Evolutionary conservation across 345 rosid species (phyloP), one percentile per base, ranked within the genome.

Genomic region (Eucalyptus cloeziana): DNA sequence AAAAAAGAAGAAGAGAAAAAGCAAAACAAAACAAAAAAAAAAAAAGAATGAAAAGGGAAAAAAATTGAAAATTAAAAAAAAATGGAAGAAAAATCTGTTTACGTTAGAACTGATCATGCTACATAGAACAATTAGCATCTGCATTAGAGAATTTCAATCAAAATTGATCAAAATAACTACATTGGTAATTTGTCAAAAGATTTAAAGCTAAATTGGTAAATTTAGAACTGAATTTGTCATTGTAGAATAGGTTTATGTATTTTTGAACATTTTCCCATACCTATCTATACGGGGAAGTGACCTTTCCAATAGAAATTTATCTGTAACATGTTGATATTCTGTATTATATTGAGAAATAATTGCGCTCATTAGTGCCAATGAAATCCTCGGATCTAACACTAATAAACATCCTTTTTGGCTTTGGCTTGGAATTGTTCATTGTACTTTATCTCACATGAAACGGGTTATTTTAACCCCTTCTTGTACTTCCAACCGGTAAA

Each of bases 71-170:
- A 30, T 30, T 30, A 27, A 25, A 60, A 5, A 25, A 25, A 40
- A 4, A 6, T 4, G 1, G 10, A 5, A 60, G 12, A 60, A 27
- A 60, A 14, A n/a, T 2, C 8, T 64, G 3, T 64, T 15, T 64
- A 64, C 4, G 10, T 64, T n/a, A 64, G 5, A 12, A 64, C 9
- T 1, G 0, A n/a, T 14, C 21, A 13, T 64, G 21, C 10, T 5
- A 30, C 1, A 16, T 64, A 64, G 5, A 16, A n/a, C 1, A 1
- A 3, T 13, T 15, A 8, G 10, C 4, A n/a, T 64, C 4, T 1
- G 0, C 3, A 4, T 56, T 56, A 7, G 6, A 24, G 13, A 56
- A 24, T 56, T 22, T 21, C 27, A 24, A 2, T 24, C 3, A 64
- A 64, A n/a, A 64, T n/a, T n/a, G 37, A n/a, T 8, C 19, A 31